Evolutionary conservation across 106 monocot genomes (phyloP).

Genomic region (Apostasia ramifera): DNA sequence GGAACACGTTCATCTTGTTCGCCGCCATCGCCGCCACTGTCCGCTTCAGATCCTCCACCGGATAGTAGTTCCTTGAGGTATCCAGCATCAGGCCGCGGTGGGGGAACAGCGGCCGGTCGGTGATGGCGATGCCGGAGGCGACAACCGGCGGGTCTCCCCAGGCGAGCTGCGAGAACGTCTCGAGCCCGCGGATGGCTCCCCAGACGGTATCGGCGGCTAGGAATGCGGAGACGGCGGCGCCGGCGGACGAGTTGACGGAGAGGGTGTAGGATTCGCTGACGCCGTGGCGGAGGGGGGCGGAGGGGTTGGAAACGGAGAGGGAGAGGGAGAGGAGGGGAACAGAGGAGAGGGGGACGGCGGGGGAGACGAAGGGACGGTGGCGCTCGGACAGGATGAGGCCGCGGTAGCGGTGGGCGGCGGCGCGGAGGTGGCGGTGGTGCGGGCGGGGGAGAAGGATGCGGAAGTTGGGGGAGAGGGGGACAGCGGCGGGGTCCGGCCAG

Average conservation of each 20-base stretch:
- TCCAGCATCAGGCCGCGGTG: constrained; percentile 85
- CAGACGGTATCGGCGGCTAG: constrained; percentile 51
- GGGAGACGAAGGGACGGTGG: constrained; percentile 42
- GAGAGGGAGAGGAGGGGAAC: constrained; percentile 17
- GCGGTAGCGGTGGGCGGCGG: constrained; percentile 36
- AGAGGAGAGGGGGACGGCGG: constrained; percentile 6
- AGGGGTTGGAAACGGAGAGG: constrained; percentile 40
- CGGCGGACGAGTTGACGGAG: constrained; percentile 33
- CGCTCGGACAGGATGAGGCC: constrained; percentile 36
- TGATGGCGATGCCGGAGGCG: constrained; percentile 34
- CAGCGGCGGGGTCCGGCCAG: neutral
- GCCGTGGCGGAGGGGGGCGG: constrained; percentile 45
- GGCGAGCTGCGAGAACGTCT: constrained; percentile 77
- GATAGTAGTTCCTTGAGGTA: constrained; percentile 72
- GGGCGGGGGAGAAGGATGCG: constrained; percentile 18
- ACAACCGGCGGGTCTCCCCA: constrained; percentile 32
- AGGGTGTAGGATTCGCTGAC: constrained; percentile 28
- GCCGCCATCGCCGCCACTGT: constrained; percentile 65
- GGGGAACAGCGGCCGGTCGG: constrained; percentile 51
- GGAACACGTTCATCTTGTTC: constrained; percentile 89
- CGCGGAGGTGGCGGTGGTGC: constrained; percentile 26
- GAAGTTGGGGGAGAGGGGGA: constrained; percentile 52
- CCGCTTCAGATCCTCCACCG: constrained; percentile 49
- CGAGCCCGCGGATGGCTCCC: constrained; percentile 87
- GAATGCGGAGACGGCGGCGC: constrained; percentile 14